Evolutionary conservation across 2,329 filamentous ascomycete species (phyloP), one percentile per base, ranked within the genome.

Genomic region (Cytospora mali): DNA sequence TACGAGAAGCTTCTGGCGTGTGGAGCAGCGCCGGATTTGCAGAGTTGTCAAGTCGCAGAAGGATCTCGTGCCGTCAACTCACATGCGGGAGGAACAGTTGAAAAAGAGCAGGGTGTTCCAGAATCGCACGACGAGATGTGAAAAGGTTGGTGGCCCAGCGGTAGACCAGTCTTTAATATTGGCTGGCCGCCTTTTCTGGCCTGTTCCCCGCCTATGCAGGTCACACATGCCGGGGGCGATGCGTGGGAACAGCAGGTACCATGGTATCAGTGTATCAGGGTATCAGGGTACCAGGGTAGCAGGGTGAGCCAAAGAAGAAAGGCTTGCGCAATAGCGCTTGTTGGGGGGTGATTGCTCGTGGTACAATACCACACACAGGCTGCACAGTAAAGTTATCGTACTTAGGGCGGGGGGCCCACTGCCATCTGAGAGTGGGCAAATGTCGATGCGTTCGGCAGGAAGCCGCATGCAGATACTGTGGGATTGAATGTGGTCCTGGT

Each of bases 131-230:
- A 49, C 52, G 51, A 66, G 67, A 68, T 68, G 70, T 65, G 66
- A 66, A 67, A 62, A 63, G 61, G 66, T 69, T 64, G 69, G 52
- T 70, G 69, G 69, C 70, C 68, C 74, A 78, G 80, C 79, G 79
- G 79, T 70, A 76, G 81, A 76, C 72, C 71, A 75, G 70, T 73
- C 73, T 74, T 76, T 77, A 76, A 84, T 83, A 85, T 84, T 85
- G 82, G 82, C 76, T 78, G 78, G 72, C 63, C 69, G 64, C 59
- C 64, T 75, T 75, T 66, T 70, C 71, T 71, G 72, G 71, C 69
- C 69, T 61, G 71, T 73, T 73, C 75, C 73, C 75, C 73, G 73
- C 72, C 74, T 71, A 70, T 75, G 74, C 72, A 75, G 73, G 75
- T 74, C 70, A 70, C 70, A 69, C 69, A 58, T 55, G 33, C 58